Percentiles rank a stretch among this genome's conserved stretches.
These are phyloP conservation scores for Phyllosticta paracitricarpa DNA, from an alignment of 2,329 filamentous ascomycete species.

Conservation along the genomic window DNA sequence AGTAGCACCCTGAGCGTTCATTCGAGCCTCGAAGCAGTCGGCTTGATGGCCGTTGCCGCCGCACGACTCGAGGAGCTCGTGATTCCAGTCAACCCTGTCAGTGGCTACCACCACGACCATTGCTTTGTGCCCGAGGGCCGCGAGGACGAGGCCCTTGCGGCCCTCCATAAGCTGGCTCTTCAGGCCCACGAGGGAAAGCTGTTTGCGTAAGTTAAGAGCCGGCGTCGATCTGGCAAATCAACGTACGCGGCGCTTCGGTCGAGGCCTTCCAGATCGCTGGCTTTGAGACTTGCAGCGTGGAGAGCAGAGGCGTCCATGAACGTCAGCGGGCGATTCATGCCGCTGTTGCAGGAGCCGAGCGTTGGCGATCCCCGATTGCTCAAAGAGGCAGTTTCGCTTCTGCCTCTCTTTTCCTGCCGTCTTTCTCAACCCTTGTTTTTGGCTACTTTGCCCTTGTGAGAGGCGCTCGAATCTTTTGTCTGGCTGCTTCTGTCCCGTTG, in stretches of 20 bases:
- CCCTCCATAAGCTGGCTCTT: not conserved
- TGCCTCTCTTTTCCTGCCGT: too few species aligned
- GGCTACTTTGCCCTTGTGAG: too few species aligned
- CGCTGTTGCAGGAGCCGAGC: not conserved
- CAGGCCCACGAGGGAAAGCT: not conserved
- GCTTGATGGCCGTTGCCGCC: slow-evolving; percentile 6
- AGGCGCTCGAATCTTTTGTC: too few species aligned
- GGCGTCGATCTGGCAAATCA: not conserved
- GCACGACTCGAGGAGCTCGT: not conserved
- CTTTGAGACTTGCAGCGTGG: not conserved
- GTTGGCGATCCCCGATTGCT: not conserved
- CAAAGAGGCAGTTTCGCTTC: not conserved
- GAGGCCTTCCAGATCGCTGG: not conserved
- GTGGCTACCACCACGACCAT: not conserved
- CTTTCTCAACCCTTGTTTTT: too few species aligned
- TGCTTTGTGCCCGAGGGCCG: not conserved
- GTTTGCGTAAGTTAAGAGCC: not conserved
- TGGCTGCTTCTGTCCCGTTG: too few species aligned
- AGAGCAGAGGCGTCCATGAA: not conserved
- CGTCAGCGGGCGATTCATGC: not conserved
- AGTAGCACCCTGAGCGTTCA: slow-evolving; percentile 8
- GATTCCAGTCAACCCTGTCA: slow-evolving; percentile 3
- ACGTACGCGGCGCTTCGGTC: not conserved
- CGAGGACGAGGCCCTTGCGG: not conserved
- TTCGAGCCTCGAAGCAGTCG: slow-evolving; percentile 6